Base-by-base conservation (phyloP, 345 rosid genomes). In the Eutrema japonicum region DNA sequence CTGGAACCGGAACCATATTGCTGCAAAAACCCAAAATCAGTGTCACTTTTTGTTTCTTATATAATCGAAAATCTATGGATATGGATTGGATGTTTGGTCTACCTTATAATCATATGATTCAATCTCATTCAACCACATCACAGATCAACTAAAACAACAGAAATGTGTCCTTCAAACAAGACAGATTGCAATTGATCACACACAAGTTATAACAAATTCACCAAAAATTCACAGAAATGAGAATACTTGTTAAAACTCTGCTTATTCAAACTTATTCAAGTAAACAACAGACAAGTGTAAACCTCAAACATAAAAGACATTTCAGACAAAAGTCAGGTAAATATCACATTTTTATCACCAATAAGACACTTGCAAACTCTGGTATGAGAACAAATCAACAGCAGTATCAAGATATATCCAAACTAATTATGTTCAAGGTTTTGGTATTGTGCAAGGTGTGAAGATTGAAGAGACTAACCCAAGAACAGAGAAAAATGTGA, bases 1-100 rank as follows among this genome's bases (percentile, higher is more conserved):
- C 86, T 12, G 98, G 98, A 64, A 93, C 97, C 8, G 97, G 98
- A 80, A 91, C 85, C 98, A 93, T 91, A 68, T 93, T 93, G 80
- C 97, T 93, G 81, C 82, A 80, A 68, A 68, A 49, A 37, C n/a
- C 7, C 65, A 22, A 40, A 54, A 40, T 33, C 26, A 69, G 5
- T 2, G 43, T 55, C 65, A 63, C 53, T 43, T 62, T 18, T 45
- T 45, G 1, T 46, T 46, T 36, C 59, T 61, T 48, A 69, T 6
- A 50, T 30, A 43, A 75, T 10, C 14, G 36, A 3, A 73, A 10
- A 29, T 29, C 0, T 12, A 56, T 41, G 42, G 4, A 37, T 64
- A 45, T 4, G 32, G 14, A 55, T 18, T 8, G 13, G 38, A 48
- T 12, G 0, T 10, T 64, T 53, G 18, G 8, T 71, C 29, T 58